Evolutionary conservation across 2,329 filamentous ascomycete species (phyloP).

Genomic region (Aspergillus brunneoviolaceus): DNA sequence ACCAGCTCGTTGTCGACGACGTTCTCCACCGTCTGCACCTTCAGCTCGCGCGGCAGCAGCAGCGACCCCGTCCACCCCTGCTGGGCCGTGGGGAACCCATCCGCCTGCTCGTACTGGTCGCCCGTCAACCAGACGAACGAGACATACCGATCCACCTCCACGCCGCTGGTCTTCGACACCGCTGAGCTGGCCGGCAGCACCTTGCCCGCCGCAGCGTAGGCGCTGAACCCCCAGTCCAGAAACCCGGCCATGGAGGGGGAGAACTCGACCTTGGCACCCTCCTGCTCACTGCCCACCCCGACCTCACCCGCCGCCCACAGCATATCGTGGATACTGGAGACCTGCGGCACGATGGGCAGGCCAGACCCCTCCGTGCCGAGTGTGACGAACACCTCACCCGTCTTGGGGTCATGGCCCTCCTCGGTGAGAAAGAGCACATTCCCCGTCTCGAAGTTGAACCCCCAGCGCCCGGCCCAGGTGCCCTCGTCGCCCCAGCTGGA

Average conservation of each 20-base stretch:
- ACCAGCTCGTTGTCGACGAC: constrained; percentile 17
- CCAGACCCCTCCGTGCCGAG: constrained; percentile 19
- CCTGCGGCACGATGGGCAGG: constrained; percentile 10
- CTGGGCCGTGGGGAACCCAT: constrained; percentile 16
- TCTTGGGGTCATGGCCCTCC: constrained; percentile 16
- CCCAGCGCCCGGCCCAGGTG: constrained; percentile 21
- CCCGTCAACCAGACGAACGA: constrained; percentile 20
- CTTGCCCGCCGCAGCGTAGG: constrained; percentile 21
- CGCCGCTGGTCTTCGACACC: constrained; percentile 17
- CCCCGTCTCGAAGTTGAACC: constrained; percentile 22
- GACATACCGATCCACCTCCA: constrained; percentile 17
- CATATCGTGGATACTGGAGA: constrained; percentile 21
- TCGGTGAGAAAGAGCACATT: constrained; percentile 17
- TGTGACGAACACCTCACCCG: constrained; percentile 17
- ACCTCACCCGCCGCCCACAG: constrained; percentile 18
- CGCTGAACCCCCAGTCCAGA: constrained; percentile 21
- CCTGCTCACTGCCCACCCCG: background rate
- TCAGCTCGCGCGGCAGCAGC: constrained; percentile 18
- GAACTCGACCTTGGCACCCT: constrained; percentile 11
- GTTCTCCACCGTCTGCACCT: constrained; percentile 10
- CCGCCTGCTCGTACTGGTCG: constrained; percentile 12
- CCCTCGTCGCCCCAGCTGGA: constrained; percentile 21
- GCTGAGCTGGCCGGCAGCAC: constrained; percentile 16
- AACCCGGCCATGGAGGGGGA: constrained; percentile 21
- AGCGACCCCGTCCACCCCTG: constrained; percentile 19